Base-by-base conservation (phyloP, 2,329 filamentous ascomycete genomes). In the Ophiobolus disseminans region DNA sequence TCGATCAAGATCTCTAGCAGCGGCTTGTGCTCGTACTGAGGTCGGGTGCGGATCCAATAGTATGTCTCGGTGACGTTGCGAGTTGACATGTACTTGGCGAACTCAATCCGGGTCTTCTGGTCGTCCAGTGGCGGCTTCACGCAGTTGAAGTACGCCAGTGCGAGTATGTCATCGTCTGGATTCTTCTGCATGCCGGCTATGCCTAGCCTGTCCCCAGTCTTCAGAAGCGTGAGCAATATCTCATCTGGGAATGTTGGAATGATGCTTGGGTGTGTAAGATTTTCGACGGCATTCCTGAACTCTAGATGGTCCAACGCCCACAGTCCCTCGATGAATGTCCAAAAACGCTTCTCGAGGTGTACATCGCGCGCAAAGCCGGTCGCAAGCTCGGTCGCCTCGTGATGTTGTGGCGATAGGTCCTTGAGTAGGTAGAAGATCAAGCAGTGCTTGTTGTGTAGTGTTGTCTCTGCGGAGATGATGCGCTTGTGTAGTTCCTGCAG, bases 351-450 rank as follows among this genome's bases (percentile, higher is more conserved):
- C 1, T 91, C 89, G 41, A 95, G 79, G 55, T 86, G 85, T 4
- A 85, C 85, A 19, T 76, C 75, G 32, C 75, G 73, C 13, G 86
- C 84, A 60, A 93, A 91, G 1, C 68, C 78, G 2, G 85, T 78
- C 5, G 77, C 63, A 26, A 82, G 78, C 14, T 80, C 73, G 3
- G 80, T 78, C 16, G 79, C 78, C 41, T 81, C 78, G 37, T 69
- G 62, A 8, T 62, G 57, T 21, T 76, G 67, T 10, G 75, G 73
- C 30, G 87, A 83, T 66, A 88, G 83, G 69, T 95, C 90, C 64
- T 90, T 86, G 3, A 95, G 81, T 30, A 95, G 78, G 70, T 95
- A 96, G 78, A 90, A 95, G 56, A 95, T 79, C 38, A 94, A 81
- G 14, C 90, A 90, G 58, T 91, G 85, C 71, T 92, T 92, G 75